These are phyloP conservation scores for Phellopilus nigrolimitatus DNA, from an alignment of 1,284 basidiomycete genomes.

Conservation along the genomic window DNA sequence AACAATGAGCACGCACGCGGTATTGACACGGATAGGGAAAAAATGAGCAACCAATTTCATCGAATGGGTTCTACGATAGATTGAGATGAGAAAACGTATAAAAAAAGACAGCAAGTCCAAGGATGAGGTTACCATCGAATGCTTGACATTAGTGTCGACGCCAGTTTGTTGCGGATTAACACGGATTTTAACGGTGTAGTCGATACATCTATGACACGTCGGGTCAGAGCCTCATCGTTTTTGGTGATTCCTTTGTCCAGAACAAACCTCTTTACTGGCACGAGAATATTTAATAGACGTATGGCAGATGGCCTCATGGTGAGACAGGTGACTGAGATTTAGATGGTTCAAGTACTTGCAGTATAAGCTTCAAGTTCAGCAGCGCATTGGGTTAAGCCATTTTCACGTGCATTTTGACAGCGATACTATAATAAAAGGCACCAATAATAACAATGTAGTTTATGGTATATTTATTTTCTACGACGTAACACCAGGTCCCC, in stretches of 20 bases:
- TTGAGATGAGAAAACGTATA: background rate
- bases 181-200: constrained; percentile 92
- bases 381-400: too few relatives aligned
- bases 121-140: constrained; percentile 80
- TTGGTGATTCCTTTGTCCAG: constrained; percentile 29
- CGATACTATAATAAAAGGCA: constrained; percentile 2
- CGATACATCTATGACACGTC: constrained; percentile 50
- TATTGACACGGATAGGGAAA: background rate
- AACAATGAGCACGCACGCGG: background rate
- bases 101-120: background rate
- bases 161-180: constrained; percentile 90
- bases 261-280: constrained; percentile 83
- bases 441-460: too few relatives aligned
- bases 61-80: constrained; percentile 82
- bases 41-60: constrained; percentile 75
- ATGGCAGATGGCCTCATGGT: constrained; percentile 75
- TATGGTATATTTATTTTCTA: background rate
- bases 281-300: constrained; percentile 80
- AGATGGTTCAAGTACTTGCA: too few relatives aligned
- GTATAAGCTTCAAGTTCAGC: too few relatives aligned
- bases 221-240: constrained; percentile 1
- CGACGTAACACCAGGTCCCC: background rate
- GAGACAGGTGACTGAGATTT: too few relatives aligned
- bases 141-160: constrained; percentile 92
- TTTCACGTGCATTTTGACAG: too few relatives aligned